Conservation (phyloP, 352 stramenopile species). For the Phytopythium chamaehyphon region DNA sequence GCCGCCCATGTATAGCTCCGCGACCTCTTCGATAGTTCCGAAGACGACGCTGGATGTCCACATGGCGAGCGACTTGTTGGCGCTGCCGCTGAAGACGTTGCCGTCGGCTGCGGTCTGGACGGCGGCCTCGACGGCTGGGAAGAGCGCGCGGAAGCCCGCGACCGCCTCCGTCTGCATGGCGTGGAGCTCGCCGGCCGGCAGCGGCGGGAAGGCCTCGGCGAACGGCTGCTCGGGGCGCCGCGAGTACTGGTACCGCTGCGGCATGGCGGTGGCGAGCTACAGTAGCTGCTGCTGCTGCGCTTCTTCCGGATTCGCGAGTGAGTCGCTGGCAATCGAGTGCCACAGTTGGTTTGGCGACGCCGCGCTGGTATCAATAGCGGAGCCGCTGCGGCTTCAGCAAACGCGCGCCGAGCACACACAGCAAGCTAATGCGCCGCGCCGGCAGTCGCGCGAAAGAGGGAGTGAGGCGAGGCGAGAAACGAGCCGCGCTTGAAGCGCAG, state of each 20-base stretch:
- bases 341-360: not conserved
- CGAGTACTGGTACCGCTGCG: conserved; percentile 40
- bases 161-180: conserved; percentile 26
- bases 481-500: conserved; percentile 6
- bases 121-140: conserved; percentile 26
- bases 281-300: not conserved
- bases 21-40: conserved; percentile 60
- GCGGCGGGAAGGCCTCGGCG: conserved; percentile 36
- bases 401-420: not conserved
- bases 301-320: not conserved
- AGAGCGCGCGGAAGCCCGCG: conserved; percentile 30
- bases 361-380: not conserved
- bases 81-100: conserved; percentile 27
- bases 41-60: conserved; percentile 48
- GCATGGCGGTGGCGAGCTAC: conserved; percentile 10
- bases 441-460: not conserved
- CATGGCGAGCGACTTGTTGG: conserved; percentile 49
- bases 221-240: conserved; percentile 44
- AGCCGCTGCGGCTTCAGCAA: not conserved
- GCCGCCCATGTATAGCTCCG: conserved; percentile 44
- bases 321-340: not conserved
- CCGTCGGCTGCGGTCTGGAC: conserved; percentile 28
- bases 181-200: conserved; percentile 24
- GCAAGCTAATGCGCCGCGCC: no score
- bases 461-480: conserved; percentile 2